Base-by-base conservation (phyloP, 192 early-diverging fungal genomes). In the Coemansia asiatica region DNA sequence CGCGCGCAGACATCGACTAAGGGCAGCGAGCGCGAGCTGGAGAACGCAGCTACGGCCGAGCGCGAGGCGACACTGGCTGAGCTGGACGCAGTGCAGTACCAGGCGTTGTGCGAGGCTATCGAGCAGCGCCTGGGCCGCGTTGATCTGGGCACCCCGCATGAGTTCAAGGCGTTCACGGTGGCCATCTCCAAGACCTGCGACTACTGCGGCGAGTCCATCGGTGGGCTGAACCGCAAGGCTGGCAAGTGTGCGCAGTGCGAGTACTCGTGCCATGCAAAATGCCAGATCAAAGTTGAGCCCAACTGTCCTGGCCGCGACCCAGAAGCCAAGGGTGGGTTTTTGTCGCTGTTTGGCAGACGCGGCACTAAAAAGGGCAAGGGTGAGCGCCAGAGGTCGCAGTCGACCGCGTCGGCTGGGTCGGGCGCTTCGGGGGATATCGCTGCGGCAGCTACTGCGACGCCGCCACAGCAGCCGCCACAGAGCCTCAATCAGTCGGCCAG, bases 211-310 rank as follows among this genome's bases (percentile, higher is more conserved):
- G 75, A 78, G 57, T 72, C 75, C 9, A 72, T 78, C 27, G 75
- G 75, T 63, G 75, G 75, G 1, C 67, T 78, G 3, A 69, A 69
- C 50, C 69, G 75, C 47, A 78, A 78, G 59, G 66, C 75, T 1
- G 66, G 65, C 21, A 62, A 63, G 40, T 78, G 75, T 44, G 46
- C 66, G 15, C 63, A 59, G 63, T 78, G 75, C 70, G 70, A 71
- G 36, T 78, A 69, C 46, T 72, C 75, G 2, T 78, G 75, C 47
- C 75, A 78, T n/a, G 66, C 75, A 10, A 72, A 72, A 27, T 78
- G 75, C 64, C 75, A 78, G 70, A 72, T 78, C 55, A 78, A 78
- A 48, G 75, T 78, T 16, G 54, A 71, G 55, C 75, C 75, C 12
- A 78, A 44, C 40, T 78, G 75, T 56, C 65, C 66, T 6, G 75